Conservation (phyloP, 169 alveolate genomes). For the Perkinsus olseni region DNA sequence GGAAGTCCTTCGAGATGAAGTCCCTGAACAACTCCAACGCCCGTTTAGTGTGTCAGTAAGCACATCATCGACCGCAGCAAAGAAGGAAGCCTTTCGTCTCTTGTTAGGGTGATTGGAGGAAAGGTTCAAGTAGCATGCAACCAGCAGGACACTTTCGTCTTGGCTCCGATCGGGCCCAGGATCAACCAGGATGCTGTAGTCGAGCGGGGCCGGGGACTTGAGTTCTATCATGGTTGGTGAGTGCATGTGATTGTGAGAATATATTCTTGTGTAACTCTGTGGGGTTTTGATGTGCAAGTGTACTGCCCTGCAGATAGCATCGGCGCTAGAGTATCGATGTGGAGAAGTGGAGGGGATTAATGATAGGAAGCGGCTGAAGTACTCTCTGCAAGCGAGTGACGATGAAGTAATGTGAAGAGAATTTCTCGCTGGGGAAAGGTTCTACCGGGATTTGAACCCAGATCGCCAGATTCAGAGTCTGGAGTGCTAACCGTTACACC, state of each 20-base stretch:
- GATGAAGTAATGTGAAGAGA: not conserved
- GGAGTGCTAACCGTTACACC: too few relatives aligned
- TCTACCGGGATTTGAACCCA: too few relatives aligned
- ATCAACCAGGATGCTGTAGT: not conserved
- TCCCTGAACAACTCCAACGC: not conserved
- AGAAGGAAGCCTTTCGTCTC: too few relatives aligned
- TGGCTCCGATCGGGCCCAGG: not conserved
- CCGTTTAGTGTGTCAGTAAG: not conserved
- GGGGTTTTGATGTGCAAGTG: not conserved
- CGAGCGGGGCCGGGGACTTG: not conserved
- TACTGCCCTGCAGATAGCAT: not conserved
- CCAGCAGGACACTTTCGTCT: not conserved
- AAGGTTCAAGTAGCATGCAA: not conserved
- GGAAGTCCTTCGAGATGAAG: not conserved
- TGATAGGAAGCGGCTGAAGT: not conserved
- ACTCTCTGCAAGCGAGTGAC: not conserved
- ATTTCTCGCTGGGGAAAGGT: too few relatives aligned
- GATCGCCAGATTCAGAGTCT: too few relatives aligned
- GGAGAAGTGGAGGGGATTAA: not conserved
- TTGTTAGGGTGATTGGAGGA: not conserved
- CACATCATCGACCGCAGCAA: not conserved
- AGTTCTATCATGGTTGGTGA: too few relatives aligned
- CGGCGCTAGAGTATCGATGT: not conserved
- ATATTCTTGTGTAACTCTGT: too few relatives aligned
- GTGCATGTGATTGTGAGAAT: too few relatives aligned